A percentile compares a stretch with the other conserved stretches of the same genome.
phyloP scores from a whole-genome alignment of 75 land plant species.

The Cunninghamia lanceolata region DNA sequence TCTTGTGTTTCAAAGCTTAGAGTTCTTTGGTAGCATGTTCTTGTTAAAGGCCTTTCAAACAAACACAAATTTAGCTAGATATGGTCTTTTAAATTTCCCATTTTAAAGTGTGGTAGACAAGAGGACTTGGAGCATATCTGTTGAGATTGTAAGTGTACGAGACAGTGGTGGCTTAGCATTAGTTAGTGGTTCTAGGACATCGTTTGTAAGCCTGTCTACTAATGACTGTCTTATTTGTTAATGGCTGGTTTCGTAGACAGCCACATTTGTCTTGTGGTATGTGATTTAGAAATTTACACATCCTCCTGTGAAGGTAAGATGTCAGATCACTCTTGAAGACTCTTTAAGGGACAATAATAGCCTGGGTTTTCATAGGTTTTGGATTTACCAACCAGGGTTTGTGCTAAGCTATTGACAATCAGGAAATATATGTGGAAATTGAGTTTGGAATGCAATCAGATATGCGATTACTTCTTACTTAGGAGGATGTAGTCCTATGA shows the following conservation, averaged over 20 bases:
- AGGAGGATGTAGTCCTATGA: not conserved
- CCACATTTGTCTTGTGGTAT: not conserved
- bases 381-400: not conserved
- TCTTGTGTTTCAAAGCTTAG: not conserved
- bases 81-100: not conserved
- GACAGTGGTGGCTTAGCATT: not conserved
- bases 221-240: conserved; percentile 5
- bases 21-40: not conserved
- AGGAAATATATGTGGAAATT: not conserved
- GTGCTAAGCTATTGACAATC: not conserved
- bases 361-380: not conserved
- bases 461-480: not conserved
- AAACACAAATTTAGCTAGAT: not conserved
- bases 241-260: not conserved
- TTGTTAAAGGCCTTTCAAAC: not conserved
- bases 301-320: not conserved
- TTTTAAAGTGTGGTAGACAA: not conserved
- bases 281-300: not conserved
- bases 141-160: not conserved
- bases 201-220: not conserved
- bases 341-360: not conserved
- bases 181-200: not conserved
- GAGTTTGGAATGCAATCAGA: not conserved
- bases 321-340: not conserved
- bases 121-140: not conserved